phyloP scores from a whole-genome alignment of 2,329 filamentous ascomycete species.

The Dactylella cylindrospora region DNA sequence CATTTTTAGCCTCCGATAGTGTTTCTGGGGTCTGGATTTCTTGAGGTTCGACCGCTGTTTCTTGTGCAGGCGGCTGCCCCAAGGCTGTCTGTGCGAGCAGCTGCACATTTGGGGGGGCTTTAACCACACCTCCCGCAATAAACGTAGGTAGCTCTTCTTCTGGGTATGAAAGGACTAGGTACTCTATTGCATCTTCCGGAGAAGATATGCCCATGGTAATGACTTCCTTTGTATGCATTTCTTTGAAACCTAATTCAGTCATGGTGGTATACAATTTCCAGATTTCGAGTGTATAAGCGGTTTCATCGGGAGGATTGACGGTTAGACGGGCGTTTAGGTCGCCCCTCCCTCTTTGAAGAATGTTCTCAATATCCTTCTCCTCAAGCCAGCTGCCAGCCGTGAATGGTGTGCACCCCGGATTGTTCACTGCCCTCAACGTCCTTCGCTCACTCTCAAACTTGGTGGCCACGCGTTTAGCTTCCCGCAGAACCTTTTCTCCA shows the following conservation, averaged over 20 bases:
- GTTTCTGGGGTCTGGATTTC: not conserved
- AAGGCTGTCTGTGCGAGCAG: slow-evolving; percentile 11
- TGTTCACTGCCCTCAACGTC: slow-evolving; percentile 52
- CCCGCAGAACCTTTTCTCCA: slow-evolving; percentile 73
- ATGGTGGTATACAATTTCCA: slow-evolving; percentile 83
- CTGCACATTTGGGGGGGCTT: slow-evolving; percentile 16
- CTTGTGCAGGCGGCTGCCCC: slow-evolving; percentile 6
- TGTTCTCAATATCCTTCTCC: slow-evolving; percentile 38
- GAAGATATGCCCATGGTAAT: slow-evolving; percentile 52
- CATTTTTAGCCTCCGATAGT: not conserved
- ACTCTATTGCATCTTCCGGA: slow-evolving; percentile 82
- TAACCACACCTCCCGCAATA: slow-evolving; percentile 54
- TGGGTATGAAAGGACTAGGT: slow-evolving; percentile 77
- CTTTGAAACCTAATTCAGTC: slow-evolving; percentile 67
- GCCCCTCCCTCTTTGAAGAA: slow-evolving; percentile 12
- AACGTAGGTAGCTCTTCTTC: slow-evolving; percentile 72
- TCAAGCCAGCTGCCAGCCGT: slow-evolving; percentile 37
- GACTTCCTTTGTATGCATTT: slow-evolving; percentile 63
- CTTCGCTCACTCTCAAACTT: slow-evolving; percentile 74
- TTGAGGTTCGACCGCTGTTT: not conserved
- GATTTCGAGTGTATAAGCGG: slow-evolving; percentile 60
- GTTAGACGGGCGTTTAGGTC: not conserved
- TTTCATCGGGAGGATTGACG: slow-evolving; percentile 56
- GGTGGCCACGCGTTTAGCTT: slow-evolving; percentile 72
- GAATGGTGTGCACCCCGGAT: slow-evolving; percentile 24